Evolutionary conservation across 1,284 basidiomycete genomes (phyloP).

Genomic region (Filobasidium uniguttulatum): DNA sequence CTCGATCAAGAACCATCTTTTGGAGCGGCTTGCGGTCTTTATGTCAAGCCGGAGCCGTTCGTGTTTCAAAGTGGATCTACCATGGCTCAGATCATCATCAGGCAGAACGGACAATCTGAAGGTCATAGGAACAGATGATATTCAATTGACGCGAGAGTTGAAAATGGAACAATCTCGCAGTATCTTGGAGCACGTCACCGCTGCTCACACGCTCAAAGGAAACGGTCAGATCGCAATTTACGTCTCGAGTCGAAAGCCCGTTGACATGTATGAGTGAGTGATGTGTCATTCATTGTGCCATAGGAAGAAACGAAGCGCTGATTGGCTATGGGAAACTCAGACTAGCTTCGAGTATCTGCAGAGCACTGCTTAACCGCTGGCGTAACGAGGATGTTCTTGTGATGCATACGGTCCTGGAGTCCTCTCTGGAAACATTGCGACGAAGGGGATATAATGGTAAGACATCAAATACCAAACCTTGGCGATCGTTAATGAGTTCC

Average conservation of each 20-base stretch:
- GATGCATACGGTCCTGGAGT: constrained; percentile 54
- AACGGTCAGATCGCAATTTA: constrained; percentile 55
- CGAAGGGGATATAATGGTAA: constrained; percentile 61
- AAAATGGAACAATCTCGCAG: constrained; percentile 19
- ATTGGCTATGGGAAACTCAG: constrained; percentile 33
- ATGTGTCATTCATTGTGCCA: constrained; percentile 15
- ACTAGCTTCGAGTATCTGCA: constrained; percentile 65
- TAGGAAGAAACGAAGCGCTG: too few species aligned
- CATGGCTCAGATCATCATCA: constrained; percentile 49
- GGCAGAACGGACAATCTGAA: constrained; percentile 49
- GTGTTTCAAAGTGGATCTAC: constrained; percentile 52
- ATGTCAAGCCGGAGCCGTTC: constrained; percentile 73
- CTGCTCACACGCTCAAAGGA: constrained; percentile 53
- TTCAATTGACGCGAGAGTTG: constrained; percentile 29
- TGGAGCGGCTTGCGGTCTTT: constrained; percentile 85
- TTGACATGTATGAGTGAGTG: constrained; percentile 88
- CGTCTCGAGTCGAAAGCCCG: constrained; percentile 55
- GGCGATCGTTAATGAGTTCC: too few species aligned
- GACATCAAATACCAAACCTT: too few species aligned
- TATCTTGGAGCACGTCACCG: constrained; percentile 41
- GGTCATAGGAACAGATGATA: constrained; percentile 42
- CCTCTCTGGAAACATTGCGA: constrained; percentile 68
- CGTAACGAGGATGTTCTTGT: not conserved
- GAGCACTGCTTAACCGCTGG: constrained; percentile 48
- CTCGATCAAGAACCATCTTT: constrained; percentile 42